Evolutionary conservation across 2,329 filamentous ascomycete genomes (phyloP).

Genomic region (Pseudocercospora crystallina): DNA sequence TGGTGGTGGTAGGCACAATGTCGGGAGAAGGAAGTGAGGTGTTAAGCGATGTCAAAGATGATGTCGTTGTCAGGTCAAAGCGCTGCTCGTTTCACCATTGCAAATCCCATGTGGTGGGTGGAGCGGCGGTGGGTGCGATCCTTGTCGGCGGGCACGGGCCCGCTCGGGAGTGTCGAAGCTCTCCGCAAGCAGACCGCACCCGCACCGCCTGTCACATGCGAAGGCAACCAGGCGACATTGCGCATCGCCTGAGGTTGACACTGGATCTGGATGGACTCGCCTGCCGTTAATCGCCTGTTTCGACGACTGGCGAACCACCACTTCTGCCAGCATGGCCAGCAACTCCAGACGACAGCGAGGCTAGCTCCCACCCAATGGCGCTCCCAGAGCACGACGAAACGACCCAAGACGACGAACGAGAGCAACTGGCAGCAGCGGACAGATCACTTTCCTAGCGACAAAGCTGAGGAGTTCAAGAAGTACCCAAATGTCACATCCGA

Average conservation of each 20-base stretch:
- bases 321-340: constrained; percentile 40
- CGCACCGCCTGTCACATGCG: background rate
- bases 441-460: constrained; percentile 72
- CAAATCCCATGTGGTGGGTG: background rate
- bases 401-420: constrained; percentile 52
- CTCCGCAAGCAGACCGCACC: constrained; percentile 6
- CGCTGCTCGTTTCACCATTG: background rate
- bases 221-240: background rate
- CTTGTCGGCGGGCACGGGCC: too few species aligned
- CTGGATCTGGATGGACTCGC: constrained; percentile 69
- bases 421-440: constrained; percentile 84
- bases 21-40: too few species aligned
- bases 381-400: constrained; percentile 20
- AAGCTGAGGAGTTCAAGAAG: constrained; percentile 73
- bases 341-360: constrained; percentile 54
- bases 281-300: constrained; percentile 74
- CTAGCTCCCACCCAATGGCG: constrained; percentile 23
- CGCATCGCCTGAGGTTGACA: background rate
- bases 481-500: constrained; percentile 85
- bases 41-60: background rate
- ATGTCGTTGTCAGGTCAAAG: background rate
- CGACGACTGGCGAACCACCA: constrained; percentile 79
- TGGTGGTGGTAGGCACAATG: too few species aligned
- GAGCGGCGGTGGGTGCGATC: too few species aligned
- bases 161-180: background rate